Percentiles rank a stretch among this genome's conserved stretches.
phyloP scores from a whole-genome alignment of 345 rosid species.

The Eucalyptus sp. region DNA sequence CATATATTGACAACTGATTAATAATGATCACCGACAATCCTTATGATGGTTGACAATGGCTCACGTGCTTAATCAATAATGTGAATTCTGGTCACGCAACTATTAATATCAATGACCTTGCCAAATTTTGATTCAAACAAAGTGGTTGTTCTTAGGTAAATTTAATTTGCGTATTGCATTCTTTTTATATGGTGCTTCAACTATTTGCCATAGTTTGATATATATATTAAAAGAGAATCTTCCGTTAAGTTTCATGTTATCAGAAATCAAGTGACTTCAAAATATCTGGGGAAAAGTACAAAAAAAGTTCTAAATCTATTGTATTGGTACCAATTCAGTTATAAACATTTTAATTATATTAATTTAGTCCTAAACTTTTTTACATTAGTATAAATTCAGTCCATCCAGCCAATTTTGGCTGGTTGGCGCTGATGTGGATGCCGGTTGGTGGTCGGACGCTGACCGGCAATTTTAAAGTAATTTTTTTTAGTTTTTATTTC shows the following conservation, averaged over 20 bases:
- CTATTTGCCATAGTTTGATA: not conserved
- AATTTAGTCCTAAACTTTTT: fast-evolving
- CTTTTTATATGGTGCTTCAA: not conserved
- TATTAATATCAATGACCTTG: no score
- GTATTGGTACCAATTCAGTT: fast-evolving
- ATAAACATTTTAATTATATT: fast-evolving
- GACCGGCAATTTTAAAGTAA: fast-evolving
- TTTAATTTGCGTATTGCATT: not conserved
- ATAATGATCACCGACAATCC: not conserved
- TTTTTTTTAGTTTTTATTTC: no score
- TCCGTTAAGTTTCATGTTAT: not conserved
- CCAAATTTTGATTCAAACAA: no score
- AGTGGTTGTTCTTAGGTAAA: not conserved
- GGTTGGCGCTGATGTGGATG: fast-evolving
- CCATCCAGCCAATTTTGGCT: fast-evolving
- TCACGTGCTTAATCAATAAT: no score
- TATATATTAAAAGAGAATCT: not conserved
- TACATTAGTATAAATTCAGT: fast-evolving
- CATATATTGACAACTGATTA: no score
- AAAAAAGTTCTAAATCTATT: no score
- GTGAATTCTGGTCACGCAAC: no score
- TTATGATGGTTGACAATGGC: no score
- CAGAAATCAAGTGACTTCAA: not conserved
- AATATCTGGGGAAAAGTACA: not conserved
- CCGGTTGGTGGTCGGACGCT: fast-evolving